Conservation (phyloP, 2,329 filamentous ascomycete species). For the Triangularia setosa region DNA sequence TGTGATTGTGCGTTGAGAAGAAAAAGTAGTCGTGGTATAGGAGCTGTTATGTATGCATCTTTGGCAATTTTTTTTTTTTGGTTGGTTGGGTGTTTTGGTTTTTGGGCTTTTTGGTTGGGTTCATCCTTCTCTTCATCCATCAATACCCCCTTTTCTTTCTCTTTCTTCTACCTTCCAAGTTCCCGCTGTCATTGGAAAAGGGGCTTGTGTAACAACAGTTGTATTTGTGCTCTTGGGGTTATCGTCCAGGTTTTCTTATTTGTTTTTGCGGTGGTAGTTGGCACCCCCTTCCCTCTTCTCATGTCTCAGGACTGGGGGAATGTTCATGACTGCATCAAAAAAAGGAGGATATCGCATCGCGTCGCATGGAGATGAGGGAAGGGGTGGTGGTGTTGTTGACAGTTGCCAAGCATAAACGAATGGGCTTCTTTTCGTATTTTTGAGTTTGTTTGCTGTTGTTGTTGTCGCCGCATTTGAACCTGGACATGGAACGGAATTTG, state of each 20-base stretch:
- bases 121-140: not conserved
- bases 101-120: not conserved
- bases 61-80: not conserved
- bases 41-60: not conserved
- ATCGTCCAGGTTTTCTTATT: not conserved
- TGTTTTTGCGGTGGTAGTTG: not conserved
- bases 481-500: too few species aligned
- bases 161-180: not conserved
- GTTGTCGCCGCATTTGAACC: too few species aligned
- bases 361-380: too few species aligned
- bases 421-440: too few species aligned
- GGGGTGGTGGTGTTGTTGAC: too few species aligned
- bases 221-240: not conserved
- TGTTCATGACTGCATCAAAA: too few species aligned
- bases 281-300: too few species aligned
- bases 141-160: constrained; percentile 2
- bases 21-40: not conserved
- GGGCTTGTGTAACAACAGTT: not conserved
- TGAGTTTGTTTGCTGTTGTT: too few species aligned
- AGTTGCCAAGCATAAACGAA: too few species aligned
- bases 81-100: not conserved
- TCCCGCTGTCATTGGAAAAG: not conserved
- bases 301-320: too few species aligned
- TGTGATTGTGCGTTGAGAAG: constrained; percentile 38
- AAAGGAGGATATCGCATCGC: too few species aligned